These are phyloP conservation scores for Theobroma grandiflorum DNA, from an alignment of 441 rosid species.

Conservation along the genomic window DNA sequence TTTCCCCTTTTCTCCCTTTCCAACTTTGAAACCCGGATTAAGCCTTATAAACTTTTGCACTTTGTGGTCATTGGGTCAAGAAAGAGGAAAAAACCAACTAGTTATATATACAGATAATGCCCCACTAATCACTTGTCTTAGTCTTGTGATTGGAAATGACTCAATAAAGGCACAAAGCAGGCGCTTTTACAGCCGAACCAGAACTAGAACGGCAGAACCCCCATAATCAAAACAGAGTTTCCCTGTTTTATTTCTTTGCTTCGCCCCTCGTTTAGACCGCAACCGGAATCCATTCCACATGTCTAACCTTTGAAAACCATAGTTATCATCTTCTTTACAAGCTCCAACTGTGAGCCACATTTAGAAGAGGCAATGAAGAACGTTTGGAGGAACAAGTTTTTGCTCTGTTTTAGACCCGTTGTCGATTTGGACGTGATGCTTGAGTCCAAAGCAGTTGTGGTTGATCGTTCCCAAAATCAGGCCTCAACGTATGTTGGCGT, in stretches of 20 bases:
- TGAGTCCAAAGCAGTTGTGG: background rate
- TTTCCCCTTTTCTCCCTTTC: background rate
- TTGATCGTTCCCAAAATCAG: slow-evolving; percentile 19
- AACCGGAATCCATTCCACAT: background rate
- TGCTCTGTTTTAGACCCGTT: slow-evolving; percentile 55
- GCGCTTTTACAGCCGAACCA: background rate
- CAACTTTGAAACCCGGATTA: background rate
- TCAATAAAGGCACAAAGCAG: slow-evolving; percentile 19
- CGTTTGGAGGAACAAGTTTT: slow-evolving; percentile 45
- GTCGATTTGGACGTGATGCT: slow-evolving; percentile 40
- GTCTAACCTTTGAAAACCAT: background rate
- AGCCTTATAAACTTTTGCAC: background rate
- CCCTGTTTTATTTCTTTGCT: slow-evolving; percentile 19
- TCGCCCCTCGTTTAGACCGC: slow-evolving; percentile 25
- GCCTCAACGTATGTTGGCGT: background rate
- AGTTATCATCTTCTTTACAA: background rate
- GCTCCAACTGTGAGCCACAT: background rate
- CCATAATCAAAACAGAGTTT: slow-evolving; percentile 8
- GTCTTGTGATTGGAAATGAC: background rate
- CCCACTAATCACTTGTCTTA: background rate
- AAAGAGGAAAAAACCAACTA: background rate
- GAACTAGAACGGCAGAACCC: background rate
- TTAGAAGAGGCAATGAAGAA: slow-evolving; percentile 41
- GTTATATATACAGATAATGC: background rate
- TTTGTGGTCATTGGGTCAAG: background rate